Evolutionary conservation across 1,139 yeast genomes (phyloP), one percentile per base, ranked within the genome.

Genomic region (Geotrichum bryndzae): DNA sequence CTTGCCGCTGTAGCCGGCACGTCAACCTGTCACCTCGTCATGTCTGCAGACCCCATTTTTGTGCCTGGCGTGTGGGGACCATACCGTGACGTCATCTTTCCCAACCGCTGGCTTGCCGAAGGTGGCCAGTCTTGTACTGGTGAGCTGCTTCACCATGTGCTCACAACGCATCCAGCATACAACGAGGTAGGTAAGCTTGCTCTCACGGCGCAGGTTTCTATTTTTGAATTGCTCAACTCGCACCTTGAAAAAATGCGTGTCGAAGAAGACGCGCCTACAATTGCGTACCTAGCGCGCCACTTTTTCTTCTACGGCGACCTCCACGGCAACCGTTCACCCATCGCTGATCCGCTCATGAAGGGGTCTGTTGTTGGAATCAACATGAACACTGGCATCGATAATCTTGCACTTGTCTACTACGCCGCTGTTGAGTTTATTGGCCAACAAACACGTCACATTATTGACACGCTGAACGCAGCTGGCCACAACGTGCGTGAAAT

Each of bases 1-100:
- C 79, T 94, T 68, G 98, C 99, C 18, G 97, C 97, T 1, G 97
- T 94, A 33, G 99, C 99, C 0, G 99, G 99, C 65, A 94, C 99
- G 5, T 91, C 97, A 0, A 94, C 99, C 1, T 94, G 99, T 74
- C 99, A 94, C 74, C 84, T 94, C 69, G 92, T 91, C 64, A 82
- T 92, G 82, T 88, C 96, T 46, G 82, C 84, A 66, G 87, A 89
- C 41, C 89, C 97, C 0, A 84, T 90, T 57, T 92, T 94, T 73
- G 98, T 94, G 15, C 85, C 90, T 57, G 99, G 99, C 63, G 97
- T 94, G 45, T 94, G 99, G 99, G 99, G 99, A 25, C 99, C 99
- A 2, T 94, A 94, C 76, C 83, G 91, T 70, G 96, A 92, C 73
- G 96, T 90, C 11, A 81, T 94, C 79, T 89, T 95, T 23, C 88